phyloP scores from a whole-genome alignment of 1,284 basidiomycete species.

The Cryptococcus floricola region DNA sequence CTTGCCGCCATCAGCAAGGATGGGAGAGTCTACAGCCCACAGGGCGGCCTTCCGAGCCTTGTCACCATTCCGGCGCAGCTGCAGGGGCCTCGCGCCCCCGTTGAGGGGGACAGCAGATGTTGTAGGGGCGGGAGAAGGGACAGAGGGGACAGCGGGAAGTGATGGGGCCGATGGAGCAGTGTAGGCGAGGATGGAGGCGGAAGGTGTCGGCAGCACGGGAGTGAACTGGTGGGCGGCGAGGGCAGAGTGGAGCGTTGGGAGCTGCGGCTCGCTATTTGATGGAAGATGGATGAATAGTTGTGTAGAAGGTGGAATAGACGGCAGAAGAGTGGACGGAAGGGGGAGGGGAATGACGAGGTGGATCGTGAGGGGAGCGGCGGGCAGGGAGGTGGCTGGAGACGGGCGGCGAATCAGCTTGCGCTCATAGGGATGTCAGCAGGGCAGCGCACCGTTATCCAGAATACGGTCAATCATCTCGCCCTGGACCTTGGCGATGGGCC shows the following conservation, averaged over 20 bases:
- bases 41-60: conserved; percentile 46
- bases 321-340: conserved; percentile 34
- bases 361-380: conserved; percentile 34
- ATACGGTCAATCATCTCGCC: conserved; percentile 50
- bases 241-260: conserved; percentile 21
- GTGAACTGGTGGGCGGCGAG: conserved; percentile 29
- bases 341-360: conserved; percentile 48
- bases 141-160: conserved; percentile 12
- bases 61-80: conserved; percentile 34
- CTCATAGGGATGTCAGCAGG: not conserved
- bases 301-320: conserved; percentile 41
- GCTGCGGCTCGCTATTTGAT: conserved; percentile 12
- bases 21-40: conserved; percentile 47
- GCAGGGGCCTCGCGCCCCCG: conserved; percentile 27
- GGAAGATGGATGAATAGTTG: conserved; percentile 41
- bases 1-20: conserved; percentile 48
- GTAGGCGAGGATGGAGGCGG: conserved; percentile 28
- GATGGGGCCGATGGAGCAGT: conserved; percentile 31
- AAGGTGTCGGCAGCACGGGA: conserved; percentile 27
- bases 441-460: conserved; percentile 44
- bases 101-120: not conserved
- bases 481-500: conserved; percentile 24
- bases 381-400: conserved; percentile 41
- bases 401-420: not conserved
- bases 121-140: conserved; percentile 15